These are phyloP conservation scores for Chlorella vulgaris DNA, from an alignment of 139 green algal genomes.

Conservation along the genomic window DNA sequence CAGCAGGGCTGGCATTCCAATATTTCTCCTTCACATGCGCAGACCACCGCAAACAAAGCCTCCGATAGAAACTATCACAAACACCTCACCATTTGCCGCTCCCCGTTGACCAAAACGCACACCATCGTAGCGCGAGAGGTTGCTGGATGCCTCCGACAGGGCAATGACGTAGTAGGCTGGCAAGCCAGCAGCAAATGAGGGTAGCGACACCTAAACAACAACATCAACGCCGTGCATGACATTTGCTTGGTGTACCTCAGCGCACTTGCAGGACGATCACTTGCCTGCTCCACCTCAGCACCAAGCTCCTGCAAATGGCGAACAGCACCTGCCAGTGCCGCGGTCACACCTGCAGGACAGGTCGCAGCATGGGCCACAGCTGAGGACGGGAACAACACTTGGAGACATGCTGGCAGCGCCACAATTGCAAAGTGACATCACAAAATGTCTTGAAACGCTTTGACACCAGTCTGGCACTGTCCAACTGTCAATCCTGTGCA, in stretches of 20 bases:
- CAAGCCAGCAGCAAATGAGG: constrained; percentile 77
- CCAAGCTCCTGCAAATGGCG: constrained; percentile 81
- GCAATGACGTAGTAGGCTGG: constrained; percentile 98
- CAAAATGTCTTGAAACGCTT: no score
- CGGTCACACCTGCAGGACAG: constrained; percentile 15
- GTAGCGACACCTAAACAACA: constrained; percentile 68
- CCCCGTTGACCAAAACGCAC: constrained; percentile 82
- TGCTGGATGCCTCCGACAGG: constrained; percentile 90
- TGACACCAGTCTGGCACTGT: no score
- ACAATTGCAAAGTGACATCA: neutral
- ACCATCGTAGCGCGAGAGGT: constrained; percentile 96
- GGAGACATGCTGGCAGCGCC: neutral
- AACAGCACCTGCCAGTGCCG: constrained; percentile 54
- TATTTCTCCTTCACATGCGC: neutral
- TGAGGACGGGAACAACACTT: no score
- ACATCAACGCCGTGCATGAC: neutral
- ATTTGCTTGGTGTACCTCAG: no score
- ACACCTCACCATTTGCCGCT: constrained; percentile 25
- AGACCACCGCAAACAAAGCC: neutral
- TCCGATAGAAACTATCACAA: neutral
- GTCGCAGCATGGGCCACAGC: no score
- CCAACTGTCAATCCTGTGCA: no score
- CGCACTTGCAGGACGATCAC: neutral
- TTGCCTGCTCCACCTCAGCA: constrained; percentile 71
- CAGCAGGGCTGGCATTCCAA: constrained; percentile 6